A percentile compares a stretch with the other conserved stretches of the same genome.
These are phyloP conservation scores for Pleurotus citrinopileatus DNA, from an alignment of 768 basidiomycete genomes.

Conservation along the genomic window DNA sequence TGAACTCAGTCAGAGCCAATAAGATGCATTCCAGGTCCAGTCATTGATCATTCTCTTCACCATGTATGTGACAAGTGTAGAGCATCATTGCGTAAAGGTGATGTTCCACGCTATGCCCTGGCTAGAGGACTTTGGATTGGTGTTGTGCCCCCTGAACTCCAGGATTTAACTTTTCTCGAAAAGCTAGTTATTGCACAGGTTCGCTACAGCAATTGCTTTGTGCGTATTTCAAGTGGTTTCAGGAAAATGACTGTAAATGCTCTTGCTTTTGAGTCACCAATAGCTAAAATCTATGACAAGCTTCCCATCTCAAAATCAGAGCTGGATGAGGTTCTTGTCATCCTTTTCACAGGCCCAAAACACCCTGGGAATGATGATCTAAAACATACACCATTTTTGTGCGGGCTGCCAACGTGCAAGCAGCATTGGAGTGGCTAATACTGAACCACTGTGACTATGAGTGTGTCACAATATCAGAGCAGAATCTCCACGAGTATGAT, in stretches of 20 bases:
- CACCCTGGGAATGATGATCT: background rate
- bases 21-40: constrained; percentile 5
- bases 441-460: constrained; percentile 1
- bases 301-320: constrained; percentile 20
- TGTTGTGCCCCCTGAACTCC: background rate
- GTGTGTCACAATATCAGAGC: background rate
- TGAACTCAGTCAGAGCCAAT: constrained; percentile 9
- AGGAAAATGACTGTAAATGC: constrained; percentile 23
- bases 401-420: background rate
- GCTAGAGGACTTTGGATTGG: constrained; percentile 10
- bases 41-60: constrained; percentile 1
- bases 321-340: constrained; percentile 18
- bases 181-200: constrained; percentile 16
- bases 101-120: background rate
- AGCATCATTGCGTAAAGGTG: background rate
- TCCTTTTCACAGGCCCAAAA: constrained; percentile 13
- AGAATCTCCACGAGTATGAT: background rate
- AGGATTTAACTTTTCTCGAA: constrained; percentile 18
- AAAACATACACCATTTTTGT: background rate
- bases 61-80: background rate
- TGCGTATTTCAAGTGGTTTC: constrained; percentile 13
- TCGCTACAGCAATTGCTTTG: constrained; percentile 20
- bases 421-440: constrained; percentile 3
- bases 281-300: constrained; percentile 16
- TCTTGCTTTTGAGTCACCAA: constrained; percentile 22